Base-by-base conservation (phyloP, 805 yeast species). In the Starmerella ratchasimensis region DNA sequence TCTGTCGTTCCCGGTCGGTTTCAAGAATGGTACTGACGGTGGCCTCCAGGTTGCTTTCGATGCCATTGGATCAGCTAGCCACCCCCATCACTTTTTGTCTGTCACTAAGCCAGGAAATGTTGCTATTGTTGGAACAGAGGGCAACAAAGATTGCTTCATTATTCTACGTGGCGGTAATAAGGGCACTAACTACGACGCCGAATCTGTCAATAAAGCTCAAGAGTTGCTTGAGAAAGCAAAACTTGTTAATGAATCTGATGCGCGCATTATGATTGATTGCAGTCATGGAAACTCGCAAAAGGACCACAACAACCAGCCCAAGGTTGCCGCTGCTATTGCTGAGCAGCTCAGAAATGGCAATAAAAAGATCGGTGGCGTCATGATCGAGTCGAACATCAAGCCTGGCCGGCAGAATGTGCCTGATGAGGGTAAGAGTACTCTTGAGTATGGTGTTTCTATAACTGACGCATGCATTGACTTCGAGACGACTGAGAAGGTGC, bases 11-110 rank as follows among this genome's bases (percentile, higher is more conserved):
- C 98, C 98, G 30, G 83, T 88, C 42, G 98, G 98, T 37, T 88
- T 88, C 77, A 88, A 88, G 60, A 88, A 88, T 57, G 97, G 97
- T 56, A 88, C 98, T 28, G 97, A 90, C 59, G 98, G 98, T 55
- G 75, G 86, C 31, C 62, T 90, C 36, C 93, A 83, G 50, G 96
- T 88, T 45, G 94, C 96, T 25, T 69, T 88, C 45, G 98, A 88
- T 56, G 98, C 98, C 21, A 71, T 83, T 56, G 71, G 82, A 54
- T 88, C 97, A 33, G 93, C 97, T 30, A 67, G 86, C 20, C 82
- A 80, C 59, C 82, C 93, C 8, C 98, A 88, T 58, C 95, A 88
- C 60, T 90, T 88, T 69, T 64, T 88, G 56, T 76, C 88, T 15
- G 97, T 90, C 42, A 90, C 96, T 10, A 88, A 88, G 59, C 93